Evolutionary conservation across 1,284 basidiomycete genomes (phyloP).

Genomic region (Cutaneotrichosporon cavernicola): DNA sequence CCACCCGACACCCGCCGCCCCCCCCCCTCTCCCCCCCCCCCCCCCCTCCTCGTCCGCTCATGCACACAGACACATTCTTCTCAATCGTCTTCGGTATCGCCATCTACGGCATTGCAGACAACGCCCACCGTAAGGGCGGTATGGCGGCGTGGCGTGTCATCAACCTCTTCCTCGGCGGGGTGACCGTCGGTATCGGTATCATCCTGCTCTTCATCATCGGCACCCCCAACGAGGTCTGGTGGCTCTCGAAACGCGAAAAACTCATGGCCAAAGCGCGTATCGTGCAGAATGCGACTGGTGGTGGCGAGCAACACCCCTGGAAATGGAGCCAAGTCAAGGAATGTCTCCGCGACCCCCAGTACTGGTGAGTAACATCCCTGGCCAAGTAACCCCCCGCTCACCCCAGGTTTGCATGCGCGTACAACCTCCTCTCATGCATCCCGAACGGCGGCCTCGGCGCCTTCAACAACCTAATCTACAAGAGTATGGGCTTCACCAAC

Average conservation of each 20-base stretch:
- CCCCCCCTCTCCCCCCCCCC: too few species aligned
- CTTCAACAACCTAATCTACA: constrained; percentile 27
- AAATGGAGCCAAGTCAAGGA: constrained; percentile 34
- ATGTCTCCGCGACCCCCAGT: constrained; percentile 36
- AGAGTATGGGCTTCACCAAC: constrained; percentile 32
- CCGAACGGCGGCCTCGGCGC: constrained; percentile 35
- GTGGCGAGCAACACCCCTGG: constrained; percentile 33
- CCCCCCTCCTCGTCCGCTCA: too few species aligned
- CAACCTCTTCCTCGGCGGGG: constrained; percentile 39
- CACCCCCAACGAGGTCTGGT: constrained; percentile 36
- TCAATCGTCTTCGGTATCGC: constrained; percentile 19
- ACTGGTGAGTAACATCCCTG: constrained; percentile 22
- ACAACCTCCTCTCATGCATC: constrained; percentile 31
- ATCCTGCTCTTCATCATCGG: constrained; percentile 27
- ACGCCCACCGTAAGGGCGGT: constrained; percentile 26
- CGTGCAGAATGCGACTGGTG: constrained; percentile 27
- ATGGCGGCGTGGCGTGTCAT: constrained; percentile 36
- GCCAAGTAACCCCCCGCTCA: constrained; percentile 20
- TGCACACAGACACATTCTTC: constrained; percentile 22
- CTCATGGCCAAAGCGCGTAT: constrained; percentile 35
- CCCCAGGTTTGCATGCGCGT: constrained; percentile 9
- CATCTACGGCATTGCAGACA: constrained; percentile 34
- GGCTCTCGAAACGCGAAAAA: constrained; percentile 34
- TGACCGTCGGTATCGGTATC: constrained; percentile 26
- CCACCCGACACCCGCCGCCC: background rate